Evolutionary conservation across 2,329 filamentous ascomycete species (phyloP).

Genomic region (Diaporthe sp.): DNA sequence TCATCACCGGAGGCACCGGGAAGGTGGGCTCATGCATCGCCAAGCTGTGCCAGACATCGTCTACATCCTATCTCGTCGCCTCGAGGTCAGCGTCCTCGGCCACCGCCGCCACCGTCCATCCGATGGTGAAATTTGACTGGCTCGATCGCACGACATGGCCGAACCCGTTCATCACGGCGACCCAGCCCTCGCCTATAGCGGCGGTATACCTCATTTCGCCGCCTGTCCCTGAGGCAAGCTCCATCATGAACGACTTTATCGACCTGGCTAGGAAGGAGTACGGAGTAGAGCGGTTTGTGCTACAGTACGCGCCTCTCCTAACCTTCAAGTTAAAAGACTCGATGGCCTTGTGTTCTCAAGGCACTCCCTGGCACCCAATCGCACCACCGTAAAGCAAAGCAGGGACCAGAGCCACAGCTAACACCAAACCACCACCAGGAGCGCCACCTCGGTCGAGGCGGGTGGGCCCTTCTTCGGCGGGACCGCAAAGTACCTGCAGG

Average conservation of each 20-base stretch:
- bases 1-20: slow-evolving; percentile 57
- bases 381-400: background rate
- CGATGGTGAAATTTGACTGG: slow-evolving; percentile 57
- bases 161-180: slow-evolving; percentile 43
- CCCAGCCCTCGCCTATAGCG: slow-evolving; percentile 39
- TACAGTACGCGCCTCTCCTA: slow-evolving; percentile 41
- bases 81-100: slow-evolving; percentile 47
- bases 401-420: background rate
- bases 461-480: slow-evolving; percentile 49
- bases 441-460: slow-evolving; percentile 48
- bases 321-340: background rate
- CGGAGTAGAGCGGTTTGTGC: slow-evolving; percentile 55
- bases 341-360: background rate
- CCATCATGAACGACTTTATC: slow-evolving; percentile 52
- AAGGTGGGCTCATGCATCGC: slow-evolving; percentile 54
- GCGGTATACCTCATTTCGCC: slow-evolving; percentile 55
- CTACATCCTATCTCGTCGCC: slow-evolving; percentile 48
- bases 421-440: slow-evolving; percentile 30
- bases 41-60: slow-evolving; percentile 44
- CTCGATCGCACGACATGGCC: slow-evolving; percentile 51
- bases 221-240: slow-evolving; percentile 44
- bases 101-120: slow-evolving; percentile 40
- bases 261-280: slow-evolving; percentile 48
- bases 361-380: background rate
- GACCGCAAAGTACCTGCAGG: slow-evolving; percentile 51